Base-by-base conservation (phyloP, 1,139 yeast genomes). In the Suhomyces bribrorum region DNA sequence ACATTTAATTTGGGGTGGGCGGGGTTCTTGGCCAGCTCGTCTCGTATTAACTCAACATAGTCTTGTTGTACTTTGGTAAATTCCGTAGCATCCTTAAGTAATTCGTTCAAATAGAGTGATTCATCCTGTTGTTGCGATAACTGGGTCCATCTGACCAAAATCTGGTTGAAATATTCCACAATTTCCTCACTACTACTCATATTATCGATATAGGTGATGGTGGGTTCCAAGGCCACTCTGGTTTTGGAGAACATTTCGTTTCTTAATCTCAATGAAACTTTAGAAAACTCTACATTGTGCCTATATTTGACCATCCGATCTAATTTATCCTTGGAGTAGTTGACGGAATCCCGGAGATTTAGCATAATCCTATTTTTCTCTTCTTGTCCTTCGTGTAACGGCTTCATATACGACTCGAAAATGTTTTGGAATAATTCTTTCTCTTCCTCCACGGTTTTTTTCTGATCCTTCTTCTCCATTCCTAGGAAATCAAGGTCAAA, bases 1-100 rank as follows among this genome's bases (percentile, higher is more conserved):
- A 57, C 61, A 38, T 70, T 69, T 34, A 65, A 47, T 1, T 47
- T 41, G 1, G 74, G 73, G 1, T 33, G 32, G 7, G 40, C 35
- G 0, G 73, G 68, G 4, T 30, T 15, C 4, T 37, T 32, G 23
- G 28, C 32, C 9, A 62, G 52, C 22, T 42, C 42, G 8, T 24
- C 30, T 3, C 38, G 38, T n/a, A 59, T 47, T 7, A 32, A 36
- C 2, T 49, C 47, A 9, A 61, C 47, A 7, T 53, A 49, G 13
- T 47, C 44, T 14, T 50, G 48, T 31, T 61, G 64, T 7, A 36
- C 41, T 5, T 41, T 26, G 36, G 57, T 48, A 18, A 42, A 41
- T 3, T 46, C 41, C 3, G 40, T 44, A 8, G 49, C 30, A 8
- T 38, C 41, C 27, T 46, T 41, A 15, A 57, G 46, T 20, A 56